Conservation (phyloP, 176 grass and related monocot species). For the Lolium multiflorum region DNA sequence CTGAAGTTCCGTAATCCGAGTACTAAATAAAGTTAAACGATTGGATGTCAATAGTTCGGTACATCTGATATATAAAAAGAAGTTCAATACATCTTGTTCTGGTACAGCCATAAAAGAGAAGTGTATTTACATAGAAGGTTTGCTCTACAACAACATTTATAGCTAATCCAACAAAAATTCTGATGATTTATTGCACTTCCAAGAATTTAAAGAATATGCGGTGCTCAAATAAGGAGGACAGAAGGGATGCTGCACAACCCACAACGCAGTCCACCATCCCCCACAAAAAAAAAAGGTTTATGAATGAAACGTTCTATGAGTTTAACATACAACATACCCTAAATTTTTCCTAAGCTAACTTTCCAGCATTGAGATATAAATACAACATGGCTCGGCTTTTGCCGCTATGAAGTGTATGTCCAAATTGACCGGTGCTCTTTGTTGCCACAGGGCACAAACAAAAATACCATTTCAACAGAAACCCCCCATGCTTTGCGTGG, state of each 20-base stretch:
- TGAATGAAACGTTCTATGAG: conserved; percentile 38
- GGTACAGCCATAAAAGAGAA: not conserved
- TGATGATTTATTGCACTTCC: conserved; percentile 30
- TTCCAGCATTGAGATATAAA: conserved; percentile 3
- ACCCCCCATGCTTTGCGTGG: conserved; percentile 5
- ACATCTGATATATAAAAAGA: not conserved
- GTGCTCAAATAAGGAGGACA: not conserved
- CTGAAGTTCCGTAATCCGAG: not conserved
- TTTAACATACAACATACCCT: conserved; percentile 44
- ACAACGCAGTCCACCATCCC: not conserved
- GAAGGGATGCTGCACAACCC: not conserved
- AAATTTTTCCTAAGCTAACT: conserved; percentile 51
- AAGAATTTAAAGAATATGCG: conserved; percentile 37
- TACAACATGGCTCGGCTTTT: conserved; percentile 40
- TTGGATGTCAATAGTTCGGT: not conserved
- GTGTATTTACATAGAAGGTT: not conserved
- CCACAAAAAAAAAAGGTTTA: conserved; percentile 45
- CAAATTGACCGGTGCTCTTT: not conserved
- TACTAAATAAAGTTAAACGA: not conserved
- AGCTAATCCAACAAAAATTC: conserved; percentile 44
- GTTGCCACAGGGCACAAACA: not conserved
- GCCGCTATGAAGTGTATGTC: not conserved
- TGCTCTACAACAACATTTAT: not conserved
- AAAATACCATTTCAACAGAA: conserved; percentile 3
- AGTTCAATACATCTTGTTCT: not conserved